Percentiles rank a stretch among this genome's conserved stretches.
Conservation (phyloP, 306 rosid genomes). For the Fragaria iinumae region DNA sequence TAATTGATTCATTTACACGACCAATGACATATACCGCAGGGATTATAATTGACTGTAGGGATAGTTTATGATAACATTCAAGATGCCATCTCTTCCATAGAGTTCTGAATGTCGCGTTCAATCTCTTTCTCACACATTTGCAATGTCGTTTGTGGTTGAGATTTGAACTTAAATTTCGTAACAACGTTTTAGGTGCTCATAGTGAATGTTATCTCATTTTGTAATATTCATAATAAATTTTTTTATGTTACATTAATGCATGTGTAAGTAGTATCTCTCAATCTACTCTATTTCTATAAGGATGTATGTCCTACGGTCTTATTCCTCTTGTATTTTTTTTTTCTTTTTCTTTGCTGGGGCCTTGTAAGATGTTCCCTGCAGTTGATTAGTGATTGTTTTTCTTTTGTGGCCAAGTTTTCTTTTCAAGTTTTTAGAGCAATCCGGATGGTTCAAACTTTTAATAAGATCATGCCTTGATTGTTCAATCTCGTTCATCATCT, state of each 20-base stretch:
- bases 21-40: background rate
- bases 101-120: background rate
- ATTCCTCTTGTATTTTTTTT: background rate
- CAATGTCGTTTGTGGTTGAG: constrained; percentile 11
- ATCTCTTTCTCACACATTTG: background rate
- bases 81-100: background rate
- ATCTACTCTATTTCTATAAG: background rate
- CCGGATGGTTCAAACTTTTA: background rate
- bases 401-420: background rate
- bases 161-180: background rate
- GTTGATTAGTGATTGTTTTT: background rate
- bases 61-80: background rate
- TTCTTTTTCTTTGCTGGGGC: background rate
- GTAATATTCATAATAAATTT: background rate
- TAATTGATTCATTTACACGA: background rate
- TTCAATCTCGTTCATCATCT: constrained; percentile 6
- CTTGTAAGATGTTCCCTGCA: background rate
- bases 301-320: background rate
- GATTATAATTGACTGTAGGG: background rate
- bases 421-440: background rate
- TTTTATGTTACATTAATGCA: background rate
- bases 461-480: background rate
- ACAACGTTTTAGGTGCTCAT: background rate
- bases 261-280: background rate
- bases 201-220: background rate